Evolutionary conservation across 2,329 filamentous ascomycete genomes (phyloP).

Genomic region (Phialocephala sp.): DNA sequence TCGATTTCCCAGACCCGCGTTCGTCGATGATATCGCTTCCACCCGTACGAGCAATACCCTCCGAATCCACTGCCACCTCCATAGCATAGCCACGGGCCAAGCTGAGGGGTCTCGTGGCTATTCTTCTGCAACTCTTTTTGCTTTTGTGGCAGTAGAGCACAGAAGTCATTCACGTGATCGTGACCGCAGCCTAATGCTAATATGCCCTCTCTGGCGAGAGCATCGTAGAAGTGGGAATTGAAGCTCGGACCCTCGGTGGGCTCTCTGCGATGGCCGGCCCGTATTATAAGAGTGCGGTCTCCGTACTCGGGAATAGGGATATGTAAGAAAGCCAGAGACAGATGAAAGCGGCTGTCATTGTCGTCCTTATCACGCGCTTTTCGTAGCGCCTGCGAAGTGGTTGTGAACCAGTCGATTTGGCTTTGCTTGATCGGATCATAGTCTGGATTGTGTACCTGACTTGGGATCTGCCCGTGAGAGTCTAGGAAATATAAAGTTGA

Average conservation of each 20-base stretch:
- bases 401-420: constrained; percentile 92
- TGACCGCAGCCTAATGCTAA: constrained; percentile 68
- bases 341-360: constrained; percentile 84
- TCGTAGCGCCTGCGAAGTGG: constrained; percentile 69
- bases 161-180: constrained; percentile 96
- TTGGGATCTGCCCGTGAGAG: constrained; percentile 85
- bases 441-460: constrained; percentile 80
- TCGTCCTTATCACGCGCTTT: constrained; percentile 80
- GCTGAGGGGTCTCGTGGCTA: constrained; percentile 42
- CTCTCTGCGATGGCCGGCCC: constrained; percentile 79
- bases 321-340: constrained; percentile 95
- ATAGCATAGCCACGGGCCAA: constrained; percentile 96
- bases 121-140: constrained; percentile 31
- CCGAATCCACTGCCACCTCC: constrained; percentile 88
- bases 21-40: constrained; percentile 75
- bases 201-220: constrained; percentile 80
- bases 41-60: constrained; percentile 82
- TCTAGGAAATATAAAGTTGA: constrained; percentile 91
- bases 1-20: constrained; percentile 90
- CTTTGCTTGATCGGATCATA: constrained; percentile 94
- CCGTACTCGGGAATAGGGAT: constrained; percentile 91
- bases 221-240: constrained; percentile 88
- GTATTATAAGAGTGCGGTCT: constrained; percentile 57
- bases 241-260: constrained; percentile 86
- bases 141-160: constrained; percentile 62